Base-by-base conservation (phyloP, 768 basidiomycete genomes). In the Kwoniella heveanensis region DNA sequence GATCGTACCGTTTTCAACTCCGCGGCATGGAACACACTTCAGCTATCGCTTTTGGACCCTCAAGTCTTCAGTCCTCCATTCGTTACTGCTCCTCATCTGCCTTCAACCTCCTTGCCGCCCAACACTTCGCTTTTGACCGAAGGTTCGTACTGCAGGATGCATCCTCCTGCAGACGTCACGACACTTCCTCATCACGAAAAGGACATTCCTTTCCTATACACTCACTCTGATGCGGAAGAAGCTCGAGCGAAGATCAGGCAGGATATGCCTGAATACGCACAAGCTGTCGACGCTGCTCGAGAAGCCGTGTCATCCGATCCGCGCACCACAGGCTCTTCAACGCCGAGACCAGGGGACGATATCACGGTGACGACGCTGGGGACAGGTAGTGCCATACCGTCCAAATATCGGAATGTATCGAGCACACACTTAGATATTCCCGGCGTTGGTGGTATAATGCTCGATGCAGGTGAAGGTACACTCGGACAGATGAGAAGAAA, bases 391-490 rank as follows among this genome's bases (percentile, higher is more conserved):
- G 88, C 91, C 0, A 77, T 90, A 44, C 91, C 94, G 0, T 88
- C 85, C 39, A 90, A 88, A 77, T 91, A 91, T 70, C 85, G 95
- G 60, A 97, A 96, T 77, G 82, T 83, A 6, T 90, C 90, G 17
- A 84, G 88, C 0, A 92, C 89, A 0, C 83, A 94, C 4, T 81
- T 98, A 6, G 83, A 84, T 52, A 87, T 94, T 36, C 92, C 94
- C 0, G 80, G 81, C 0, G 83, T 83, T 58, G 90, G 91, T 0
- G 87, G 85, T 64, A 80, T 96, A 32, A 81, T 97, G n/a, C 83
- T 97, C 1, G 95, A 98, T 67, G 85, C 85, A 0, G 95, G 95
- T 0, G 95, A 98, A 81, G 93, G 92, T 0, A 92, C 93, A 0
- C 89, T 88, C 84, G 93, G 93, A 1, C 95, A 97, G 73, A 83